Conservation (phyloP, 805 yeast species). For the Kazachstania kunashirensis region DNA sequence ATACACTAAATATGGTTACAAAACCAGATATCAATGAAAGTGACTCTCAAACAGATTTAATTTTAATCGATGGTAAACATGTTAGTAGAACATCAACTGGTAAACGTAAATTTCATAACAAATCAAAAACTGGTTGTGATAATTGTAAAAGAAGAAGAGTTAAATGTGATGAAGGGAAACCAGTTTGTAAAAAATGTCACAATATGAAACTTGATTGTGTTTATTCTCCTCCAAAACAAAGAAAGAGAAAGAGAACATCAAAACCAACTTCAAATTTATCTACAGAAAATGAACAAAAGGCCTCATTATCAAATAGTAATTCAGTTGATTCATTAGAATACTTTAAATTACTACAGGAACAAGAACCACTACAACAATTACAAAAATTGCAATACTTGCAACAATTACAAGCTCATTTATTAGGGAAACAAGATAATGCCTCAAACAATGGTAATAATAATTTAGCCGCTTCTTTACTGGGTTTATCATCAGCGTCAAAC, state of each 20-base stretch:
- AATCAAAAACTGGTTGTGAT: conserved; percentile 80
- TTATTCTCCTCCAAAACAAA: conserved; percentile 31
- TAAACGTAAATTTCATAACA: conserved; percentile 80
- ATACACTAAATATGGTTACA: too few relatives aligned
- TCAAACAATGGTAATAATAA: conserved; percentile 1
- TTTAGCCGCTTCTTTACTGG: conserved; percentile 1
- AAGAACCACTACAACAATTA: conserved; percentile 12
- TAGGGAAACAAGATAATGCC: conserved; percentile 1
- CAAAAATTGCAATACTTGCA: conserved; percentile 20
- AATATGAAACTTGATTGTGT: conserved; percentile 74
- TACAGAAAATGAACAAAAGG: background rate
- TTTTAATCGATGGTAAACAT: conserved; percentile 33
- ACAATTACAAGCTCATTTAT: conserved; percentile 13
- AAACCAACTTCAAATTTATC: background rate
- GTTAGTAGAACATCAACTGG: conserved; percentile 43
- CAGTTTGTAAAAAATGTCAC: conserved; percentile 67
- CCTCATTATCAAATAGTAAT: background rate
- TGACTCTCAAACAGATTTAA: conserved; percentile 21
- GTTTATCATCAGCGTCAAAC: background rate
- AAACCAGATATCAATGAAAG: too few relatives aligned
- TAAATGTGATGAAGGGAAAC: conserved; percentile 83
- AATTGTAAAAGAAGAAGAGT: conserved; percentile 86
- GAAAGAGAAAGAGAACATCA: conserved; percentile 4
- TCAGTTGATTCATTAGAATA: background rate
- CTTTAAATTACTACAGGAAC: conserved; percentile 7